Evolutionary conservation across 768 basidiomycete species (phyloP), one percentile per base, ranked within the genome.

Genomic region (Rhizopogon rudus): DNA sequence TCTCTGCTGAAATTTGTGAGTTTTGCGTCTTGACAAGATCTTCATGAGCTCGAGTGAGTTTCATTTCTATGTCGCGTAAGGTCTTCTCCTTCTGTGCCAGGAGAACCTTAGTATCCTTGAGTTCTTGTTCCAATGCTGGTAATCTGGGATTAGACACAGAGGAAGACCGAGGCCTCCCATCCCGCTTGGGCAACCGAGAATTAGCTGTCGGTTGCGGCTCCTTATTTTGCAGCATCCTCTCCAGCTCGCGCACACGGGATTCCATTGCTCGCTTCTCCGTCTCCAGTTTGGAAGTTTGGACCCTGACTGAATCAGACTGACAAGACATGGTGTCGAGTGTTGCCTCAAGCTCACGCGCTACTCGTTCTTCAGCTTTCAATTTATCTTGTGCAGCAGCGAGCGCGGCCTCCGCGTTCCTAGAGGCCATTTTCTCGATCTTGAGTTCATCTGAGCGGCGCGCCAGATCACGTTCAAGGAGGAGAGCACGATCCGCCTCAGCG

Each of bases 181-280:
- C 59, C 44, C 67, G 67, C 53, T 69, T 73, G 43, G 55, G 73
- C 65, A 43, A 68, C 62, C 56, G 73, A 56, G 44, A 73, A 61
- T 40, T 63, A 63, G 37, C 25, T 14, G 44, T n/a, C 39, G 56
- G 48, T 62, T 67, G 54, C 64, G 63, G 37, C 76, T 75, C 57
- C 61, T 75, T 51, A 68, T 56, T 59, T 72, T 75, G 57, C 53
- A 74, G 59, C 40, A 75, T 59, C 45, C 61, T 70, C 62, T 87
- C 78, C 41, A 88, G 72, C 61, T 87, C 84, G 41, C 76, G 78
- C 33, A 88, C 74, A 14, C 83, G 80, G 28, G 71, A 69, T 56
- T 86, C 82, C 12, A 87, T 76, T 6, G 68, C 74, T 35, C 65
- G 57, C 59, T 87, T 88, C 55, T 88, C 87, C 51, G 74, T 75